Base-by-base conservation (phyloP, 768 basidiomycete genomes). In the Naganishia vishniacii region DNA sequence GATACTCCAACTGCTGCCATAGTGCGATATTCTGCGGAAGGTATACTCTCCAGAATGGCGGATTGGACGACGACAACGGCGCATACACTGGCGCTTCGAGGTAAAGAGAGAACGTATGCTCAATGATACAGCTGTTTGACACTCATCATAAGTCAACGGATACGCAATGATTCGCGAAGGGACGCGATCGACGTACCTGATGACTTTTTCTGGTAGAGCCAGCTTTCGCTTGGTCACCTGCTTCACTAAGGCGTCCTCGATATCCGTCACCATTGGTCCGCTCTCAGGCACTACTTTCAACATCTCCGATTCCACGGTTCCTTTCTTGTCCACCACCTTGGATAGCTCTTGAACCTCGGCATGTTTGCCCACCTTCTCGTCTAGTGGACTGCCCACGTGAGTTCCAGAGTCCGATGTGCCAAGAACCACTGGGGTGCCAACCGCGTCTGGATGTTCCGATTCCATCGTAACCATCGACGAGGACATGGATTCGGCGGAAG, bases 361-460 rank as follows among this genome's bases (percentile, higher is more conserved):
- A n/a, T n/a, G 28, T n/a, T 56, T 23, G 1, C 16, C 53, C 15
- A 11, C 42, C 18, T 41, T 56, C 37, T 37, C 37, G 37, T 56
- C 53, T 8, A 15, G n/a, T n/a, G 16, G n/a, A 15, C 12, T 18
- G 6, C 20, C n/a, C 13, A 56, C 15, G 1, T 56, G 20, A 9
- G 23, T 20, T 15, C 53, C 53, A 7, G 53, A 37, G 18, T 56
- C 53, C 32, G 53, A 41, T 15, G n/a, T 26, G 18, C 20, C 31
- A 6, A 37, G 23, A 20, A 56, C 40, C 4, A 56, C 15, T 3
- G 53, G 53, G 23, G 53, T 56, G 2, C 53, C 53, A 11, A 56
- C n/a, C 18, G 37, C 37, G 53, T 56, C 53, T 56, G 53, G 12
- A 26, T 56, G 53, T 37, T 56, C 53, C 40, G 53, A 56, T 40